Evolutionary conservation across 495 filamentous ascomycete species (phyloP), one percentile per base, ranked within the genome.

Genomic region (Rusavskia elegans): DNA sequence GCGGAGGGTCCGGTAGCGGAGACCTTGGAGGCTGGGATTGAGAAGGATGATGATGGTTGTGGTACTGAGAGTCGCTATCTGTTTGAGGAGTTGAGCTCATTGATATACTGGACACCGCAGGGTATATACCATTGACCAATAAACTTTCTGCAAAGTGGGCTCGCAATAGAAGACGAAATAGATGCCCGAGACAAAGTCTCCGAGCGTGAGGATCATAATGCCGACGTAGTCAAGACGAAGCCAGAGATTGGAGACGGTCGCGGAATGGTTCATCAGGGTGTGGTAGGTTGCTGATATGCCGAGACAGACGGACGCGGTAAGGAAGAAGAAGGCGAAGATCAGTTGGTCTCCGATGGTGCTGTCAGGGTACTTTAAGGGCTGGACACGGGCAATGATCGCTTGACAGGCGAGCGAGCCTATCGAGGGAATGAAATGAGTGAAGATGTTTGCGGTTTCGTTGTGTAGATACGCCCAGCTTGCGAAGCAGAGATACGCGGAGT

Each of bases 131-230:
- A 76, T 77, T 9, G 56, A 54, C 66, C 68, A 74, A 59, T 75
- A 73, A 1, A 68, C 57, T 32, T 60, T 67, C 48, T 67, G 64
- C 41, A 69, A 59, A 13, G 57, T 55, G 23, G 64, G 60, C 46
- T 73, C 65, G 53, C 71, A 70, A 60, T 71, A 77, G 59, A 76
- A 78, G 0, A 63, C 66, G 16, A 72, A 55, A 48, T 74, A 75
- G 14, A 75, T 69, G 0, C 71, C 74, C 0, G 71, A 74, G 7
- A 75, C 50, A 52, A 77, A 73, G 27, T 56, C 66, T 1, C 71
- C 71, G 2, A 74, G 52, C 16, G 70, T 75, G 35, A 71, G 56
- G 1, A 67, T n/a, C 13, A 77, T 57, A 29, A 79, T 77, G 10
- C 69, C 72, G 8, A 68, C 61, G 49, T 66, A 74, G 44, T 79